Evolutionary conservation across 2,329 filamentous ascomycete genomes (phyloP).

Genomic region (Colletotrichum zoysiae): DNA sequence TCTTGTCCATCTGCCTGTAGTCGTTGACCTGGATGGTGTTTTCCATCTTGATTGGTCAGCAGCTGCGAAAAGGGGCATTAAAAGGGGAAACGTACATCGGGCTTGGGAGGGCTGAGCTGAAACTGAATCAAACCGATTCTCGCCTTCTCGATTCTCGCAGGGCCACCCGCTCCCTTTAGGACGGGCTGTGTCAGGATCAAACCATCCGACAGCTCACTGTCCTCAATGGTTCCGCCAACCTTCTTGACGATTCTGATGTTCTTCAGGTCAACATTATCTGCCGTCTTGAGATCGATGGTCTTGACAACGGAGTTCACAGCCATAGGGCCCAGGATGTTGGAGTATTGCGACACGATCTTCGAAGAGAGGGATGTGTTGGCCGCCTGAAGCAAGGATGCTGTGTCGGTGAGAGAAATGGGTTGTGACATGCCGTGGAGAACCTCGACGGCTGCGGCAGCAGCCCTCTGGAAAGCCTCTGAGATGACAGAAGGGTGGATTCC

Average conservation of each 20-base stretch:
- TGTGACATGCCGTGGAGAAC: slow-evolving; percentile 96
- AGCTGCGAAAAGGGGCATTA: slow-evolving; percentile 12
- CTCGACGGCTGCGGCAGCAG: slow-evolving; percentile 87
- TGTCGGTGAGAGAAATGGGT: slow-evolving; percentile 90
- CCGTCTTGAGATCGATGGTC: slow-evolving; percentile 94
- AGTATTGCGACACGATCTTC: slow-evolving; percentile 98
- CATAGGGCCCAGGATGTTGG: slow-evolving; percentile 95
- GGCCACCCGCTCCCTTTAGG: slow-evolving; percentile 92
- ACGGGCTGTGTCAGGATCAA: slow-evolving; percentile 92
- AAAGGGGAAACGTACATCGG: slow-evolving; percentile 75
- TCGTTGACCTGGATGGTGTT: slow-evolving; percentile 99
- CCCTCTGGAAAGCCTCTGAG: slow-evolving; percentile 96
- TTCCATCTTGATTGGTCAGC: slow-evolving; percentile 78
- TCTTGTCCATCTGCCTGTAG: slow-evolving; percentile 99
- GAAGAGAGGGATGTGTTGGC: slow-evolving; percentile 97
- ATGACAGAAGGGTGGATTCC: slow-evolving; percentile 98
- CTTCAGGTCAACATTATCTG: slow-evolving; percentile 95
- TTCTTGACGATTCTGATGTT: slow-evolving; percentile 99
- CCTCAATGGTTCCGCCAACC: slow-evolving; percentile 96
- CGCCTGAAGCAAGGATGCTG: slow-evolving; percentile 90
- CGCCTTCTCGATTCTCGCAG: slow-evolving; percentile 95
- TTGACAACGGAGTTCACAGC: slow-evolving; percentile 96
- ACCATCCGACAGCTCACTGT: slow-evolving; percentile 96
- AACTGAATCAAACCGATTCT: slow-evolving; percentile 98
- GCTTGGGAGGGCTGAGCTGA: slow-evolving; percentile 97